These are phyloP conservation scores for Penicillium argentinense DNA, from an alignment of 495 filamentous ascomycete genomes.

Conservation along the genomic window DNA sequence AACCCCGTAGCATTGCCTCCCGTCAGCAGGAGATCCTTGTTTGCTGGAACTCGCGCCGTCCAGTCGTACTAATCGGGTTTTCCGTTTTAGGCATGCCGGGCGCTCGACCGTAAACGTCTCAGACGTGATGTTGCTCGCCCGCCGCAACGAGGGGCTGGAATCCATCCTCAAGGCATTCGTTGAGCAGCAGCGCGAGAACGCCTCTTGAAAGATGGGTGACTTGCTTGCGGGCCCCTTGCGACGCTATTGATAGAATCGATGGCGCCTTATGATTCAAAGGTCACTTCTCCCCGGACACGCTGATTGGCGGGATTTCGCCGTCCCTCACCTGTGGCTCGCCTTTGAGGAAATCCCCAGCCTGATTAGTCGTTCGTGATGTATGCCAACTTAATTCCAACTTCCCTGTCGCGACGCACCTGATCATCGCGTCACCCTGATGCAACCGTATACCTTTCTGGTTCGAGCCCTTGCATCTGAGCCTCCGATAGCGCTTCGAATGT, in stretches of 20 bases:
- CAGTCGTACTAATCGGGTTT: slow-evolving; percentile 10
- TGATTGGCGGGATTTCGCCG: slow-evolving; percentile 4
- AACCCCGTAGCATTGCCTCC: neutral
- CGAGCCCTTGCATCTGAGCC: too few species aligned
- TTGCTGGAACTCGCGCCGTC: too few species aligned
- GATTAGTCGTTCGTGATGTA: slow-evolving; percentile 11
- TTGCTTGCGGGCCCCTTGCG: neutral
- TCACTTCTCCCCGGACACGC: neutral
- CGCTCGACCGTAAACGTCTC: slow-evolving; percentile 76
- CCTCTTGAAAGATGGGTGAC: slow-evolving; percentile 7
- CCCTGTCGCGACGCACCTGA: neutral
- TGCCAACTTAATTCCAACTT: slow-evolving; percentile 7
- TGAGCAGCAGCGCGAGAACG: slow-evolving; percentile 49
- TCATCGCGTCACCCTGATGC: slow-evolving; percentile 1
- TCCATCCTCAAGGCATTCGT: slow-evolving; percentile 67
- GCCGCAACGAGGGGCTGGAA: slow-evolving; percentile 82
- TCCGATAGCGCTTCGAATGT: neutral
- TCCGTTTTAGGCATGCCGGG: slow-evolving; percentile 66
- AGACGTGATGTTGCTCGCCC: slow-evolving; percentile 82
- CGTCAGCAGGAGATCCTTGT: too few species aligned
- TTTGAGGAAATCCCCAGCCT: neutral
- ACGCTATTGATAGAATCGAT: neutral
- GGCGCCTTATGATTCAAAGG: neutral
- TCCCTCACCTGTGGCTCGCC: neutral
- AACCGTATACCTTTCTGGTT: neutral